These are phyloP conservation scores for Tetrahymena thermophila DNA, from an alignment of 73 alveolate species.

Conservation along the genomic window DNA sequence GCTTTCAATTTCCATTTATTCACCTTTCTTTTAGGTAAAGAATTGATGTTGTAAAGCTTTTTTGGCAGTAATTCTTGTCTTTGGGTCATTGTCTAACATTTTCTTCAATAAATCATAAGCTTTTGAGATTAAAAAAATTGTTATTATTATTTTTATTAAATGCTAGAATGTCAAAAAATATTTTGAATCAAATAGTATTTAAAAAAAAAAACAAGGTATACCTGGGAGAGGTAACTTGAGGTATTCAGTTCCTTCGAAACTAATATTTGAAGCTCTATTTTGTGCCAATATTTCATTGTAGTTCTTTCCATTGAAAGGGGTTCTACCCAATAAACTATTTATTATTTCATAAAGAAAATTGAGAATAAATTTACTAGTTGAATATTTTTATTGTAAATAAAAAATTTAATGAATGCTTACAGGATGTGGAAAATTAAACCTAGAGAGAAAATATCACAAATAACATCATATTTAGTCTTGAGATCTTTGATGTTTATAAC, in stretches of 20 bases:
- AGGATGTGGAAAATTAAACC: constrained; percentile 43
- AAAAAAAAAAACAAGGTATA: not conserved
- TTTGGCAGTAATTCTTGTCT: constrained; percentile 64
- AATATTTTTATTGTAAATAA: too few species aligned
- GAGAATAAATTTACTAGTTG: not conserved
- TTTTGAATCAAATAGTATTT: not conserved
- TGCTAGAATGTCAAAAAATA: not conserved
- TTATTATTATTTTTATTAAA: too few species aligned
- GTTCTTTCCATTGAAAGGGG: constrained; percentile 75
- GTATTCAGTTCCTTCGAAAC: constrained; percentile 16
- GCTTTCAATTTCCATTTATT: not conserved
- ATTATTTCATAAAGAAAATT: not conserved
- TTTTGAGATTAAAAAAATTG: not conserved
- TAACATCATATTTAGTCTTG: constrained; percentile 36
- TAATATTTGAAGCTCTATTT: constrained; percentile 56
- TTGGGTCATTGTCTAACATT: constrained; percentile 70
- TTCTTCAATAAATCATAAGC: constrained; percentile 50
- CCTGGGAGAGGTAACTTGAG: not conserved
- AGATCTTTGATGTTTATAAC: constrained; percentile 39
- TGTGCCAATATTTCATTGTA: constrained; percentile 60
- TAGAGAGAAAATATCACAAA: constrained; percentile 39
- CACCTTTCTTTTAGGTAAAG: constrained; percentile 1
- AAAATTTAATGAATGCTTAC: not conserved
- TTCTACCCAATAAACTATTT: constrained; percentile 59
- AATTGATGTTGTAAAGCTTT: constrained; percentile 59